A percentile compares a stretch with the other conserved stretches of the same genome.
phyloP scores from a whole-genome alignment of 1,284 basidiomycete species.

The Tetrapyrgos nigripes region DNA sequence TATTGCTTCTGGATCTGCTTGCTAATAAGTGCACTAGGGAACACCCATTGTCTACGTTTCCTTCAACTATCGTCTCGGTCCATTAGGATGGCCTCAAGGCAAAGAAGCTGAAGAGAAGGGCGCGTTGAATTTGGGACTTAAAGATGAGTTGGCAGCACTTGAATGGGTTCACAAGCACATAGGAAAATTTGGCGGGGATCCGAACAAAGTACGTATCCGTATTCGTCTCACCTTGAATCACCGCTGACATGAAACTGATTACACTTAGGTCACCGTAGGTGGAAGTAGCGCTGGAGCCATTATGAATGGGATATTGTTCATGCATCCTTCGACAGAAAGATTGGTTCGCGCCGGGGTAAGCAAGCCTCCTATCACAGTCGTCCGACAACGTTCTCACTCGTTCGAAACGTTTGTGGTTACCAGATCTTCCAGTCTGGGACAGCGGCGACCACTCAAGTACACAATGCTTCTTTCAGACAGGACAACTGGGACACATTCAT shows the following conservation, averaged over 20 bases:
- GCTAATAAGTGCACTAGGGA: too few relatives aligned
- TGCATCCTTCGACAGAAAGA: constrained; percentile 45
- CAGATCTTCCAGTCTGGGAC: constrained; percentile 49
- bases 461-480: constrained; percentile 34
- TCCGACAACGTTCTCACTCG: background rate
- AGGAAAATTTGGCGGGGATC: constrained; percentile 45
- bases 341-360: constrained; percentile 50
- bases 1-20: too few relatives aligned
- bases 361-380: background rate
- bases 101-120: constrained; percentile 32
- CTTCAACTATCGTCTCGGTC: constrained; percentile 47
- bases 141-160: constrained; percentile 40
- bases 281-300: constrained; percentile 60
- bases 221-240: too few relatives aligned
- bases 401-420: background rate
- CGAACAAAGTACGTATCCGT: constrained; percentile 30
- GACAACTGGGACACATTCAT: constrained; percentile 50
- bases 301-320: constrained; percentile 46
- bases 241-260: too few relatives aligned
- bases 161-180: constrained; percentile 45
- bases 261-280: constrained; percentile 52
- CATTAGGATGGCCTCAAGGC: constrained; percentile 46
- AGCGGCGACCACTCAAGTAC: constrained; percentile 23
- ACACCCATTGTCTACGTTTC: constrained; percentile 63
- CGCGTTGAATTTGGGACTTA: constrained; percentile 40